phyloP scores from a whole-genome alignment of 2,329 filamentous ascomycete genomes.

The Fusarium odoratissimum region DNA sequence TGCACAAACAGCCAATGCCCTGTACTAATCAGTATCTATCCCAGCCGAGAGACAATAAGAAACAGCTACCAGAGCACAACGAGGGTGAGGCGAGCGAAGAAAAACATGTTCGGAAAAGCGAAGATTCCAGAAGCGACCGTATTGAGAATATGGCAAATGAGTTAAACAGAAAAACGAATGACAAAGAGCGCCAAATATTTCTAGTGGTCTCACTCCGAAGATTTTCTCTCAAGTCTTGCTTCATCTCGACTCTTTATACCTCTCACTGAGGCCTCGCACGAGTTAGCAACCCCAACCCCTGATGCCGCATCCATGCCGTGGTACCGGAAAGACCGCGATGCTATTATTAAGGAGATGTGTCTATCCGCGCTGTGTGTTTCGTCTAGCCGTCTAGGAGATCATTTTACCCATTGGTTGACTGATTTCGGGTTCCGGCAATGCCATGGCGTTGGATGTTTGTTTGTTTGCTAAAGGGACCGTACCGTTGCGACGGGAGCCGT shows the following conservation, averaged over 20 bases:
- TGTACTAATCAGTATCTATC: constrained; percentile 13
- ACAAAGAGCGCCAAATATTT: constrained; percentile 27
- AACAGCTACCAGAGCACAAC: constrained; percentile 45
- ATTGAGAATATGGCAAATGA: neutral
- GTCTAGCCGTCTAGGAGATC: constrained; percentile 25
- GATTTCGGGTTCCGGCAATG: constrained; percentile 3
- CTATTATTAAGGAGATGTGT: constrained; percentile 24
- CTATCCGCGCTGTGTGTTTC: constrained; percentile 26
- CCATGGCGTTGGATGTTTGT: neutral
- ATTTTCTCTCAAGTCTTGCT: neutral
- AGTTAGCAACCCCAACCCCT: constrained; percentile 12
- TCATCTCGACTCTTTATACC: constrained; percentile 44
- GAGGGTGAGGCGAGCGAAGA: constrained; percentile 42
- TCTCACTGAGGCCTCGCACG: constrained; percentile 34
- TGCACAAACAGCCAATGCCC: constrained; percentile 41
- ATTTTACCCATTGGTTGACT: neutral
- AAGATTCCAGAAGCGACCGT: constrained; percentile 23
- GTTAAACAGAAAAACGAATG: constrained; percentile 40
- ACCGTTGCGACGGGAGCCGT: neutral
- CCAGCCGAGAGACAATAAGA: neutral
- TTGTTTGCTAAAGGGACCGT: neutral
- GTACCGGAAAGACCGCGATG: constrained; percentile 24
- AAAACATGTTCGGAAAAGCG: constrained; percentile 37
- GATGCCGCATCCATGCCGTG: constrained; percentile 35
- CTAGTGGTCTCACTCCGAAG: constrained; percentile 35